A percentile compares a stretch with the other conserved stretches of the same genome.
Evolutionary conservation across 768 basidiomycete species (phyloP).

Genomic region (Suillus subaureus): DNA sequence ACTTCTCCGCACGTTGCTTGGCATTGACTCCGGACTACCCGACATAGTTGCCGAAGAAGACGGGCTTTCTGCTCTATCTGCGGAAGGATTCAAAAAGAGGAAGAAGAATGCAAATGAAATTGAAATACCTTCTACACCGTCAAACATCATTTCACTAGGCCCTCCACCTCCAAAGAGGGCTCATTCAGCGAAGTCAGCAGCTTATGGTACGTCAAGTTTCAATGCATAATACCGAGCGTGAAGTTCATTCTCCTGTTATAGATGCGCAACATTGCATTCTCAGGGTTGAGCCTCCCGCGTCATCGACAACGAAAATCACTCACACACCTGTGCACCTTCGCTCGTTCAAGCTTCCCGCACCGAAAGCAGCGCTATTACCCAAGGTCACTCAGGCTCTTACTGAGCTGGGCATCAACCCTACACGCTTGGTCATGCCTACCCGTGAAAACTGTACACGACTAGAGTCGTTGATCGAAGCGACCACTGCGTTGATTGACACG

Average conservation of each 20-base stretch:
- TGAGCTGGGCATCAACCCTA: constrained; percentile 74
- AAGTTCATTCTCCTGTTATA: constrained; percentile 32
- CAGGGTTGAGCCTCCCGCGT: constrained; percentile 58
- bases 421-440: constrained; percentile 93
- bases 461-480: constrained; percentile 73
- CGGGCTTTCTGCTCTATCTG: constrained; percentile 45
- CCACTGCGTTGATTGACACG: constrained; percentile 77
- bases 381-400: constrained; percentile 77
- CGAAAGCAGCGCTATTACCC: constrained; percentile 71
- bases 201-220: constrained; percentile 51
- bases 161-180: constrained; percentile 38
- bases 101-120: constrained; percentile 40
- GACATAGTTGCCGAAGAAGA: constrained; percentile 71
- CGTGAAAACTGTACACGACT: constrained; percentile 73
- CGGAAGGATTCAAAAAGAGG: constrained; percentile 58
- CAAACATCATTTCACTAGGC: constrained; percentile 40
- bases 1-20: constrained; percentile 78
- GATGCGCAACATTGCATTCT: constrained; percentile 75
- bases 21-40: constrained; percentile 85
- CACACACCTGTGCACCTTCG: constrained; percentile 84
- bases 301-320: constrained; percentile 64
- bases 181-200: constrained; percentile 56
- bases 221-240: neutral
- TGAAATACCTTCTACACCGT: constrained; percentile 36
- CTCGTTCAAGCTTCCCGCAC: constrained; percentile 80